Conservation (phyloP, 495 filamentous ascomycete species). For the Xylaria bambusicola region DNA sequence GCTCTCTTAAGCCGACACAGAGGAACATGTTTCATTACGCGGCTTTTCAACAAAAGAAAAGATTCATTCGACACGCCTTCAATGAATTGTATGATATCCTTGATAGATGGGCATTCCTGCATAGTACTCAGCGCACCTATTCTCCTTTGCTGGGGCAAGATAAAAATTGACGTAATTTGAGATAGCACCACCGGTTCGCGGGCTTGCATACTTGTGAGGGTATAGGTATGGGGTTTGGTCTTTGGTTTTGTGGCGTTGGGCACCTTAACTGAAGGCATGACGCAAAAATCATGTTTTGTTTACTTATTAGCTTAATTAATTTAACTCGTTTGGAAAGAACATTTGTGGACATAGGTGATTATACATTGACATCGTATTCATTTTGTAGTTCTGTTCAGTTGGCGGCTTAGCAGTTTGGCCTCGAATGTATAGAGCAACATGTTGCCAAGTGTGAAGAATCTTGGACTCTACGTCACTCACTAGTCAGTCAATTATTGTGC, state of each 20-base stretch:
- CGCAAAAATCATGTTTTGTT: neutral
- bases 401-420: no score
- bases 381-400: no score
- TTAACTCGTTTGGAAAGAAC: no score
- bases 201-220: neutral
- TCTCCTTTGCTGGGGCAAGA: neutral
- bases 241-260: conserved; percentile 5
- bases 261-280: conserved; percentile 1
- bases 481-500: no score
- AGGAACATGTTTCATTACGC: neutral
- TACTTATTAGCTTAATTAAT: neutral
- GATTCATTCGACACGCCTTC: neutral
- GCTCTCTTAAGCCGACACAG: neutral
- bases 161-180: neutral
- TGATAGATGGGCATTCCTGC: neutral
- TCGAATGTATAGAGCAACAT: no score
- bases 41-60: neutral
- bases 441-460: no score
- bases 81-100: conserved; percentile 16
- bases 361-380: no score
- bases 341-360: no score
- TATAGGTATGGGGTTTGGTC: neutral
- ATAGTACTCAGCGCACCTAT: neutral
- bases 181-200: neutral
- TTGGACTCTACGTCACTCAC: no score